Percentiles rank a stretch among this genome's conserved stretches.
These are phyloP conservation scores for Pezicula rhizophila DNA, from an alignment of 2,329 filamentous ascomycete genomes.

Conservation along the genomic window DNA sequence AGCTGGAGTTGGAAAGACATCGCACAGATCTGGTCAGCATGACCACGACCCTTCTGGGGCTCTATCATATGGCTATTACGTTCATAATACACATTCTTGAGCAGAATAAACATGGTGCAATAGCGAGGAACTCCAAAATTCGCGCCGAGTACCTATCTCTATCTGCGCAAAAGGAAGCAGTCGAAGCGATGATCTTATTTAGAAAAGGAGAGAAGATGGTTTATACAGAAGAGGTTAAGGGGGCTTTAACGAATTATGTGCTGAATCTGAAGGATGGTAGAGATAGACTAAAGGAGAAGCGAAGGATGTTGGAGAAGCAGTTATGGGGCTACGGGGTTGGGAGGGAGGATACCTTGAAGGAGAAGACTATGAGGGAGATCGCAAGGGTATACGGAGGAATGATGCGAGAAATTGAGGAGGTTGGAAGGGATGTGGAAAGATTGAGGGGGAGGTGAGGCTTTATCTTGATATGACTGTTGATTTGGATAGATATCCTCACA, in stretches of 20 bases:
- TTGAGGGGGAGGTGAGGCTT: slow-evolving; percentile 14
- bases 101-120: slow-evolving; percentile 20
- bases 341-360: slow-evolving; percentile 20
- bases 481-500: too few relatives aligned
- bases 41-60: slow-evolving; percentile 19
- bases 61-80: slow-evolving; percentile 18
- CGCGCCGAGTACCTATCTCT: slow-evolving; percentile 15
- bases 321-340: slow-evolving; percentile 27
- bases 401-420: slow-evolving; percentile 21
- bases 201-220: slow-evolving; percentile 18
- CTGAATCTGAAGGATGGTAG: slow-evolving; percentile 20
- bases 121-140: slow-evolving; percentile 18
- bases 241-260: slow-evolving; percentile 21
- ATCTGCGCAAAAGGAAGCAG: slow-evolving; percentile 8
- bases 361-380: slow-evolving; percentile 27
- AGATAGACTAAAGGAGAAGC: slow-evolving; percentile 22
- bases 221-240: slow-evolving; percentile 22
- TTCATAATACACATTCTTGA: slow-evolving; percentile 24
- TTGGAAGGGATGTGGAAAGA: slow-evolving; percentile 25
- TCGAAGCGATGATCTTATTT: slow-evolving; percentile 13
- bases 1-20: slow-evolving; percentile 29
- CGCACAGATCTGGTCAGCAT: slow-evolving; percentile 30
- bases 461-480: not conserved
- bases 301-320: slow-evolving; percentile 16
- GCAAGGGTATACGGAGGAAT: slow-evolving; percentile 26